Base-by-base conservation (phyloP, 225 moss, liverwort and hornwort species). In the Bryum argenteum region DNA sequence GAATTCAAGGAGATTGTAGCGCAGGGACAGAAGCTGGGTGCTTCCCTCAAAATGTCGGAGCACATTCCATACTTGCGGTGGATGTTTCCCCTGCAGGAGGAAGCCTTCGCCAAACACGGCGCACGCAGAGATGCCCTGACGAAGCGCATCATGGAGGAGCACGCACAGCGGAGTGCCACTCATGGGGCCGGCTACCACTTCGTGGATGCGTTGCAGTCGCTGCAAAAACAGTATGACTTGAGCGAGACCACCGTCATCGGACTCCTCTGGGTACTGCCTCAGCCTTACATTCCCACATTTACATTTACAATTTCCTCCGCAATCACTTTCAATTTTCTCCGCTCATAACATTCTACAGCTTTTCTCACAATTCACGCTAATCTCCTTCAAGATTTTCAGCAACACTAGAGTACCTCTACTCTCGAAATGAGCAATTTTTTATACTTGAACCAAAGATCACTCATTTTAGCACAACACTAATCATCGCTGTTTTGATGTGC, bases 31-130 rank as follows among this genome's bases (percentile, higher is more conserved):
- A 89, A 85, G 74, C 85, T 98, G 17, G 98, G 98, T 6, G 91
- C 80, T 6, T 92, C 92, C 8, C 75, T 98, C 9, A 98, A 85
- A 63, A 94, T 86, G 79, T 87, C 97, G 58, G 98, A 98, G 88
- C 98, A 98, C 68, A 94, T 98, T 58, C 88, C 87, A 1, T 94
- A 92, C 54, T 74, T 98, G 65, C 70, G 98, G 10, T 98, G 98
- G 98, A 81, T 98, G 92, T 98, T 94, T 26, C 98, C 98, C 0
- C 75, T 98, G 57, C 92, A 94, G 66, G 94, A 92, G 66, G 92
- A 92, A 11, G 88, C 87, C 43, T 94, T 98, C 44, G 91, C 91
- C 15, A 89, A 79, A 74, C 92, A 91, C 66, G 90, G 89, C 28
- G 87, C 87, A 0, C 79, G 98, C 21, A 66, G 98, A 4, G 94